These are phyloP conservation scores for Eucalyptus regnans DNA, from an alignment of 345 rosid genomes.

Conservation along the genomic window DNA sequence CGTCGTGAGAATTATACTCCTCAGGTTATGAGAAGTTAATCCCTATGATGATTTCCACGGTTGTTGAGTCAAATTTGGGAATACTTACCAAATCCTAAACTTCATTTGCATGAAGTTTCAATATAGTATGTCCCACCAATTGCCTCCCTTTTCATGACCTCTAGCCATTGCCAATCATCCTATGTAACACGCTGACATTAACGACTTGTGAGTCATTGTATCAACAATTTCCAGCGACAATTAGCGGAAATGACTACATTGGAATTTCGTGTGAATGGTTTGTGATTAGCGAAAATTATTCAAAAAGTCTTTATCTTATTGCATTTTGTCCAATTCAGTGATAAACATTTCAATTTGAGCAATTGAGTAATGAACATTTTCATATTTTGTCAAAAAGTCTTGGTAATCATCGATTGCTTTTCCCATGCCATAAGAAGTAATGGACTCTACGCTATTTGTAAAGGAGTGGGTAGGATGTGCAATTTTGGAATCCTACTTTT, in stretches of 20 bases:
- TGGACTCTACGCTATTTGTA: background rate
- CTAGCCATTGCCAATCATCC: accelerated
- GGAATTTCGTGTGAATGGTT: accelerated
- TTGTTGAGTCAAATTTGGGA: background rate
- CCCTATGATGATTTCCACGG: background rate
- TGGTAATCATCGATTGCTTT: background rate
- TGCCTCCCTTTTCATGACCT: background rate
- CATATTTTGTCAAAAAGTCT: background rate
- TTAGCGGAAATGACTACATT: accelerated
- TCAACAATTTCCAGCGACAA: background rate
- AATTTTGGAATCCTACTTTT: background rate
- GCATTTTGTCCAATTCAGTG: too few relatives aligned
- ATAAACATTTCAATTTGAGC: too few relatives aligned
- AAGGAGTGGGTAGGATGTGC: background rate
- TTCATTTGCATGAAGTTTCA: too few relatives aligned
- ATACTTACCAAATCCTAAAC: background rate
- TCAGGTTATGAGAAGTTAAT: background rate
- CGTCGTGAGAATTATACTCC: accelerated
- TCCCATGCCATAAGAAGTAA: too few relatives aligned
- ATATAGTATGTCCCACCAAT: background rate
- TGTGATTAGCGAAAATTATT: background rate
- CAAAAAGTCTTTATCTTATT: background rate
- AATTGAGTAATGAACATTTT: too few relatives aligned
- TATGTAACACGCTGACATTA: accelerated
- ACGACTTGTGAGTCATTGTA: background rate